Conservation (phyloP, 176 grass and related monocot genomes). For the Carex parvula region DNA sequence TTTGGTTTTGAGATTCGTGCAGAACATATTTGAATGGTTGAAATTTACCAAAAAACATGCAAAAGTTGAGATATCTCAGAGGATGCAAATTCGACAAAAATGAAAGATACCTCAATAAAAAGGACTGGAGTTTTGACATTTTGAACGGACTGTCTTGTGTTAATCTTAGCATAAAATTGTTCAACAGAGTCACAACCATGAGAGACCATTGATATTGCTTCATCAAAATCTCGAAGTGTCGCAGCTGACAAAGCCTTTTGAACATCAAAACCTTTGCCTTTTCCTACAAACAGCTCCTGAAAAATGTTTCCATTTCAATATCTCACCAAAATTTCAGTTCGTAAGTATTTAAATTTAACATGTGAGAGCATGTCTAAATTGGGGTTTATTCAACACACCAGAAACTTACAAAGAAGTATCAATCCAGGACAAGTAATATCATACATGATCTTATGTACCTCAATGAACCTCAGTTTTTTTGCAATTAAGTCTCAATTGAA, state of each 20-base stretch:
- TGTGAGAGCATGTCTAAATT: neutral
- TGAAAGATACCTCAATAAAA: conserved; percentile 69
- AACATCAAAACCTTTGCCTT: conserved; percentile 81
- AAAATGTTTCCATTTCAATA: conserved; percentile 31
- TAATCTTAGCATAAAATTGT: conserved; percentile 68
- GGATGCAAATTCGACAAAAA: neutral
- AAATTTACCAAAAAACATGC: too few species aligned
- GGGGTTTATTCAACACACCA: neutral
- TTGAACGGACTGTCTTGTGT: conserved; percentile 43
- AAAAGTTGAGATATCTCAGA: too few species aligned
- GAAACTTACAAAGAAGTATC: neutral
- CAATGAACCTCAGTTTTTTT: neutral
- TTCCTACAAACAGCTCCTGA: conserved; percentile 95
- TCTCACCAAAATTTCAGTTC: neutral
- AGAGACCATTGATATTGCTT: conserved; percentile 78
- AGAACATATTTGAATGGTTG: too few species aligned
- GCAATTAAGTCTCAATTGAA: neutral
- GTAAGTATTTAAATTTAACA: neutral
- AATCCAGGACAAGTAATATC: neutral
- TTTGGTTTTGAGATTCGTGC: too few species aligned
- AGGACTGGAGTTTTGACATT: conserved; percentile 69
- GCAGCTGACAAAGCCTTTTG: conserved; percentile 60
- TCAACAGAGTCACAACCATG: conserved; percentile 66
- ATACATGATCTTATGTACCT: neutral
- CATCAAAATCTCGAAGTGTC: conserved; percentile 74